These are phyloP conservation scores for Monosporascus ibericus DNA, from an alignment of 2,329 filamentous ascomycete species.

Conservation along the genomic window DNA sequence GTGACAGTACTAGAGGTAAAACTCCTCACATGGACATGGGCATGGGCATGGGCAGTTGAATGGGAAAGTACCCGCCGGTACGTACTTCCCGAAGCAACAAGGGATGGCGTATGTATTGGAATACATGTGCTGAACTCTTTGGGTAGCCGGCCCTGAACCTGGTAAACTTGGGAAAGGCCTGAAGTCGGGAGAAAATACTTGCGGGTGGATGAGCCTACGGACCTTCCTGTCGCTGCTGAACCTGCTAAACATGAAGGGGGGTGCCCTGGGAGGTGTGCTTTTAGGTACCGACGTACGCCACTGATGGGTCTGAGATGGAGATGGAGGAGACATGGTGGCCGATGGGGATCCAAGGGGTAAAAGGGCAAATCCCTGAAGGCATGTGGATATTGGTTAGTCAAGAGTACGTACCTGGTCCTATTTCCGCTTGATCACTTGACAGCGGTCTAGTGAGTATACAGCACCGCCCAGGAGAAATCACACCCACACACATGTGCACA, in stretches of 20 bases:
- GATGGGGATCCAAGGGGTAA: background rate
- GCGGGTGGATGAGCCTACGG: background rate
- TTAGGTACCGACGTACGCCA: too few relatives aligned
- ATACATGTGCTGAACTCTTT: background rate
- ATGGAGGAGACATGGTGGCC: background rate
- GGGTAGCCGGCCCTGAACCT: background rate
- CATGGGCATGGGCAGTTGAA: background rate
- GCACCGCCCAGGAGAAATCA: background rate
- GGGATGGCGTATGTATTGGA: background rate
- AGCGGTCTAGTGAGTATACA: background rate
- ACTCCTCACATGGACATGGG: background rate
- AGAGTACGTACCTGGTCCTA: background rate
- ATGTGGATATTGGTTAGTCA: background rate
- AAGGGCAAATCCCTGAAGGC: background rate
- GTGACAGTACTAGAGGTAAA: background rate
- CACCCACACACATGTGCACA: background rate
- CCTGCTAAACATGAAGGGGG: too few relatives aligned
- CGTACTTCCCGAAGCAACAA: background rate
- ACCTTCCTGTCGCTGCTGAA: too few relatives aligned
- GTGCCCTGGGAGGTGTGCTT: too few relatives aligned
- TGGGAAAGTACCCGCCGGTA: background rate
- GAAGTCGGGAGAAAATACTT: background rate
- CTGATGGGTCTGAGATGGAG: background rate
- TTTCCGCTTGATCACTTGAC: background rate
- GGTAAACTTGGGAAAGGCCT: background rate